Conservation (phyloP, 2,329 filamentous ascomycete species). For the Geoglossum cookeanum region DNA sequence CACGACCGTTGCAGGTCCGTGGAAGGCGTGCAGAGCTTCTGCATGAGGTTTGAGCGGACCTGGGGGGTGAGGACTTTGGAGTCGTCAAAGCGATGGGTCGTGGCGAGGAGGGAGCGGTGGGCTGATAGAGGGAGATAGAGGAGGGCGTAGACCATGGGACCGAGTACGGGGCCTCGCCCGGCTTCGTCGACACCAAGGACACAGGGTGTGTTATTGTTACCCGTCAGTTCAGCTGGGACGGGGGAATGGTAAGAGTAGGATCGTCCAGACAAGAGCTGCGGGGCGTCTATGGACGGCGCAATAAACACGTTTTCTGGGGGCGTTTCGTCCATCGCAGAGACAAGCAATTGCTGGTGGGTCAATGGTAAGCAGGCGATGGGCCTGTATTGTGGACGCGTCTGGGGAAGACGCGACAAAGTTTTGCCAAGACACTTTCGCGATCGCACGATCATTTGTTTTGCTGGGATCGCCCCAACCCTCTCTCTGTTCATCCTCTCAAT, state of each 20-base stretch:
- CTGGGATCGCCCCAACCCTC: not conserved
- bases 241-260: slow-evolving; percentile 56
- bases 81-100: slow-evolving; percentile 78
- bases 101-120: slow-evolving; percentile 54
- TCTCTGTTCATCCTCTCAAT: not conserved
- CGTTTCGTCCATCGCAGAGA: slow-evolving; percentile 18
- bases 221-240: slow-evolving; percentile 41
- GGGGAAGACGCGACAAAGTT: not conserved
- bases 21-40: slow-evolving; percentile 46
- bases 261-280: slow-evolving; percentile 39
- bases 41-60: slow-evolving; percentile 57
- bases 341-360: slow-evolving; percentile 4
- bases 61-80: slow-evolving; percentile 73
- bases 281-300: slow-evolving; percentile 46
- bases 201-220: slow-evolving; percentile 36
- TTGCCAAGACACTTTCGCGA: not conserved
- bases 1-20: slow-evolving; percentile 41
- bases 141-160: slow-evolving; percentile 46
- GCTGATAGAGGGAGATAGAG: slow-evolving; percentile 51
- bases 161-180: slow-evolving; percentile 81
- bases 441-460: not conserved
- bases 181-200: slow-evolving; percentile 86
- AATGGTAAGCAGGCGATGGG: not conserved
- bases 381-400: not conserved
- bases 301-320: slow-evolving; percentile 30